Conservation (phyloP, 1,139 yeast species). For the Pichia sp. region DNA sequence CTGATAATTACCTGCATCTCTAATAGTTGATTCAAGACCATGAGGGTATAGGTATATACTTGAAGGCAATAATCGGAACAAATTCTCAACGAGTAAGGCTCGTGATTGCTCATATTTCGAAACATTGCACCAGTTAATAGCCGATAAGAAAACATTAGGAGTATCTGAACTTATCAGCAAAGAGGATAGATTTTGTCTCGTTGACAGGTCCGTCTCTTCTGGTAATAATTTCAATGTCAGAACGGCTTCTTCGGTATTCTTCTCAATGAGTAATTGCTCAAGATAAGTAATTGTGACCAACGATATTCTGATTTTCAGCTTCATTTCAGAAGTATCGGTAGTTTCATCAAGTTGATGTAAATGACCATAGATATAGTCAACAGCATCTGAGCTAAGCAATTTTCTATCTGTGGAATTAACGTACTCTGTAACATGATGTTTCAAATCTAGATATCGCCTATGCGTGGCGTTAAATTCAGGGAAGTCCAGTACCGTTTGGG, state of each 20-base stretch:
- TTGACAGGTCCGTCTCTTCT: constrained; percentile 13
- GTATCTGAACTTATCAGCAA: constrained; percentile 13
- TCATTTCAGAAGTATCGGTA: too few species aligned
- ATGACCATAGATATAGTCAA: too few species aligned
- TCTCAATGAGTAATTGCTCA: constrained; percentile 32
- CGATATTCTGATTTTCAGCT: background rate
- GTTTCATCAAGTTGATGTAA: too few species aligned
- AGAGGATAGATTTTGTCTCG: constrained; percentile 18
- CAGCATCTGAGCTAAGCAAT: too few species aligned
- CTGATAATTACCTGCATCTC: constrained; percentile 46
- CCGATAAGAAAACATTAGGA: constrained; percentile 6
- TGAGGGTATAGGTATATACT: constrained; percentile 46
- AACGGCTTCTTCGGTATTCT: constrained; percentile 35
- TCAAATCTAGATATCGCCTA: constrained; percentile 2
- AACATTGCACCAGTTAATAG: constrained; percentile 26
- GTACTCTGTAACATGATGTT: constrained; percentile 5
- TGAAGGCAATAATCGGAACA: constrained; percentile 43
- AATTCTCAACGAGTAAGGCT: constrained; percentile 32
- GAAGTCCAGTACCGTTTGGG: constrained; percentile 2
- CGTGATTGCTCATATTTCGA: constrained; percentile 29
- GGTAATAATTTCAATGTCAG: constrained; percentile 33
- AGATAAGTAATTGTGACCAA: constrained; percentile 22
- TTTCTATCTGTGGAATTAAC: too few species aligned
- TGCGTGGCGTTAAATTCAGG: constrained; percentile 6
- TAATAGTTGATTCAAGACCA: constrained; percentile 41